These are phyloP conservation scores for Talaromyces nanjingensis DNA, from an alignment of 495 filamentous ascomycete genomes.

Conservation along the genomic window DNA sequence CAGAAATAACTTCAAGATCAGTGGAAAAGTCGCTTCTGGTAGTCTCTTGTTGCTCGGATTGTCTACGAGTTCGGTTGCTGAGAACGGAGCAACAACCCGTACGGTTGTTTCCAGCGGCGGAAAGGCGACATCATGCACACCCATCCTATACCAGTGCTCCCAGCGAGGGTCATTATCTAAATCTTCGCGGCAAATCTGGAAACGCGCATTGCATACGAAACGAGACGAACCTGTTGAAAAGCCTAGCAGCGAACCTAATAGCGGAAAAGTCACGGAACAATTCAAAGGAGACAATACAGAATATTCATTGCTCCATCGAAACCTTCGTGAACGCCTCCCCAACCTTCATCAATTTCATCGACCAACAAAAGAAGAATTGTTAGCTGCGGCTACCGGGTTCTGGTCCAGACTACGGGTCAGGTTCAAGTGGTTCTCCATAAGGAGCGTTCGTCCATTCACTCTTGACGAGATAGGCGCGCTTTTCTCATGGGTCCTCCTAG, in stretches of 20 bases:
- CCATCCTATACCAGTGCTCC: not conserved
- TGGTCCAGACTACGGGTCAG: conserved; percentile 85
- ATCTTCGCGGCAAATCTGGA: conserved; percentile 14
- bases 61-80: conserved; percentile 29
- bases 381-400: conserved; percentile 87
- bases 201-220: conserved; percentile 30
- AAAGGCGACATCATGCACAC: conserved; percentile 1
- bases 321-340: conserved; percentile 58
- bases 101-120: conserved; percentile 21
- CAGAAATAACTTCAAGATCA: conserved; percentile 21
- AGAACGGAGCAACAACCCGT: conserved; percentile 29
- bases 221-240: conserved; percentile 15
- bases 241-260: not conserved
- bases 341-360: conserved; percentile 68
- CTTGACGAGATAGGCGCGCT: conserved; percentile 91
- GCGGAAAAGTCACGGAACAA: not conserved
- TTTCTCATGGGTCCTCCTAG: conserved; percentile 88
- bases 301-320: conserved; percentile 25
- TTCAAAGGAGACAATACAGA: not conserved
- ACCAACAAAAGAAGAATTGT: conserved; percentile 87
- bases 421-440: conserved; percentile 97
- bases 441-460: conserved; percentile 92
- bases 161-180: not conserved
- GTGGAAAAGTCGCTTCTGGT: conserved; percentile 32
- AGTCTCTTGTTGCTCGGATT: conserved; percentile 30